Base-by-base conservation (phyloP, 2,329 filamentous ascomycete genomes). In the Huntiella omanensis region DNA sequence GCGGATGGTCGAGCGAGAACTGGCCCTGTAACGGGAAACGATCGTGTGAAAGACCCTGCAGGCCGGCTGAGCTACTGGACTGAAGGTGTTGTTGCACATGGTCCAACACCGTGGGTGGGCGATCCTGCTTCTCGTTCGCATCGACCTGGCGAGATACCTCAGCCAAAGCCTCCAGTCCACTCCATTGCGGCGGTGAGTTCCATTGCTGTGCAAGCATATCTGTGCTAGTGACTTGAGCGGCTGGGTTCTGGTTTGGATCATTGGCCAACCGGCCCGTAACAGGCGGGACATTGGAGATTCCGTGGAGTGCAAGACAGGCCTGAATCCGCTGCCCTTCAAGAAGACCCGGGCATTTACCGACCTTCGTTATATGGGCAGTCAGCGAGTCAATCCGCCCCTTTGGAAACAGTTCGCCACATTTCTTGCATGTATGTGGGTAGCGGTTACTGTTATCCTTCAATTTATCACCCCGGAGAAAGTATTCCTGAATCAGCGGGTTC, bases 391-490 rank as follows among this genome's bases (percentile, higher is more conserved):
- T 80, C 51, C 87, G 77, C 51, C 87, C 87, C 59, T 93, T 93
- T 52, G 84, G 82, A 52, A 94, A 94, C 60, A 82, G 80, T 62
- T 91, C 82, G 53, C 84, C 84, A 60, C 85, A 93, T 53, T 77
- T 71, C 61, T 83, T 88, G 73, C 86, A 94, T 10, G 83, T 91
- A 58, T 94, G 84, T 55, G 84, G 79, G 58, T 95, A 95, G 49
- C 87, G 77, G 61, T 93, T 94, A 66, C 83, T 91, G 53, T 83
- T 80, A 64, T 94, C 85, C 58, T 80, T 77, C 55, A 94, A 72
- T 64, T 94, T 94, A 35, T 76, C 73, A 7, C 87, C 87, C 54
- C 86, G 76, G 60, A 83, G 76, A 61, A 94, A 95, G 67, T 85
- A 91, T 63, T 88, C 77, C 60, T 83, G 71, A 60, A 94, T 87